Evolutionary conservation across 352 stramenopile genomes (phyloP).

Genomic region (Aphanomyces euteiches): DNA sequence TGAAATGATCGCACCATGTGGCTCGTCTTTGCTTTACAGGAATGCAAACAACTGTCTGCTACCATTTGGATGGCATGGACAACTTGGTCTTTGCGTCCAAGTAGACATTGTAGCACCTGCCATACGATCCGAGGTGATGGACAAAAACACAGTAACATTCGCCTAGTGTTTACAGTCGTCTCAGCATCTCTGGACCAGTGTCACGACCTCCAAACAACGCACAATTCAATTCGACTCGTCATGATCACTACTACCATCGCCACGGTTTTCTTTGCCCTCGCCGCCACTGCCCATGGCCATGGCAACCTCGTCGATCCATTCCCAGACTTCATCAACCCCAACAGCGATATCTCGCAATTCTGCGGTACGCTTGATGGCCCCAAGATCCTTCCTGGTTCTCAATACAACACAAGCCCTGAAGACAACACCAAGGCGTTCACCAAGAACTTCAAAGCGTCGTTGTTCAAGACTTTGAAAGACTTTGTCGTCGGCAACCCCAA

Average conservation of each 20-base stretch:
- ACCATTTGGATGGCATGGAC: no score
- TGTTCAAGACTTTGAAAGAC: slow-evolving; percentile 9
- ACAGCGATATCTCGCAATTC: neutral
- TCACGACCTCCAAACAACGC: no score
- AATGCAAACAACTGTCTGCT: no score
- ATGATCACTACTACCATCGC: neutral
- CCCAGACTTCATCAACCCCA: neutral
- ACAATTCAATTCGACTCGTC: neutral
- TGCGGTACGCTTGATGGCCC: slow-evolving; percentile 18
- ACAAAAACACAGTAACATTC: no score
- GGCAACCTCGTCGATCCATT: slow-evolving; percentile 12
- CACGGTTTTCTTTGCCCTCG: neutral
- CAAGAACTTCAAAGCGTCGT: neutral
- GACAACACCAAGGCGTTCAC: slow-evolving; percentile 11
- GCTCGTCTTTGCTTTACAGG: no score
- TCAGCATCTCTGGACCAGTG: no score
- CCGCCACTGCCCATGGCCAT: neutral
- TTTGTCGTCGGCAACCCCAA: neutral
- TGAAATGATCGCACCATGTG: no score
- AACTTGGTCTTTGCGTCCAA: no score
- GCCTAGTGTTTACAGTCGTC: no score
- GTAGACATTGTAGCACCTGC: no score
- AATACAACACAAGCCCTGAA: slow-evolving; percentile 3
- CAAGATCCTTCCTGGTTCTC: neutral
- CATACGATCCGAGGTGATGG: no score